Conservation (phyloP, 257 asterid species). For the Gardenia jasminoides region DNA sequence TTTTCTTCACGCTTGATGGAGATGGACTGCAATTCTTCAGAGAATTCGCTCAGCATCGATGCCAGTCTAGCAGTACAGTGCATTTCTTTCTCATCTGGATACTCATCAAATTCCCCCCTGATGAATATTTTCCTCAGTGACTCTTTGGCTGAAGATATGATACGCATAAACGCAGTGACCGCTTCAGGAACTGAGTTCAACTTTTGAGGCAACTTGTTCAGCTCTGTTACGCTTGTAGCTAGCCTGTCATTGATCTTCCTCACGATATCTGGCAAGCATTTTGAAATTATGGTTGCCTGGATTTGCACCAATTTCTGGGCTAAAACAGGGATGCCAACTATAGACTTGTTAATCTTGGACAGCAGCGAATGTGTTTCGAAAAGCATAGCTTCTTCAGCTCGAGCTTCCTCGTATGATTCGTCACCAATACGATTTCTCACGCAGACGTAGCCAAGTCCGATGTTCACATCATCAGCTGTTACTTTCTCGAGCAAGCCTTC, state of each 20-base stretch:
- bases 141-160: slow-evolving; percentile 10
- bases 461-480: slow-evolving; percentile 3
- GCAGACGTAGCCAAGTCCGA: slow-evolving; percentile 19
- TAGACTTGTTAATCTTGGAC: slow-evolving; percentile 1
- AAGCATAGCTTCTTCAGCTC: slow-evolving; percentile 6
- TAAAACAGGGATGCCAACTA: slow-evolving; percentile 17
- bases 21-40: not conserved
- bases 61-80: slow-evolving; percentile 12
- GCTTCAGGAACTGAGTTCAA: slow-evolving; percentile 9
- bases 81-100: slow-evolving; percentile 9
- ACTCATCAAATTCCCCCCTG: slow-evolving; percentile 20
- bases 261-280: slow-evolving; percentile 7
- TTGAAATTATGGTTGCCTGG: slow-evolving; percentile 15
- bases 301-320: slow-evolving; percentile 23
- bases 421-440: slow-evolving; percentile 20
- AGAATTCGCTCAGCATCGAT: not conserved
- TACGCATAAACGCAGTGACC: slow-evolving; percentile 1
- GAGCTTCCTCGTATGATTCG: slow-evolving; percentile 17
- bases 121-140: slow-evolving; percentile 10
- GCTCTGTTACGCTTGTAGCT: not conserved
- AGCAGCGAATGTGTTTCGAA: slow-evolving; percentile 5
- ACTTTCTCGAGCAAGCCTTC: slow-evolving; percentile 23
- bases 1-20: not conserved
- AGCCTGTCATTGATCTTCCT: slow-evolving; percentile 6
- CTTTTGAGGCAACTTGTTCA: slow-evolving; percentile 9